phyloP scores from a whole-genome alignment of 2,329 filamentous ascomycete species.

The Lecanosticta acicola region DNA sequence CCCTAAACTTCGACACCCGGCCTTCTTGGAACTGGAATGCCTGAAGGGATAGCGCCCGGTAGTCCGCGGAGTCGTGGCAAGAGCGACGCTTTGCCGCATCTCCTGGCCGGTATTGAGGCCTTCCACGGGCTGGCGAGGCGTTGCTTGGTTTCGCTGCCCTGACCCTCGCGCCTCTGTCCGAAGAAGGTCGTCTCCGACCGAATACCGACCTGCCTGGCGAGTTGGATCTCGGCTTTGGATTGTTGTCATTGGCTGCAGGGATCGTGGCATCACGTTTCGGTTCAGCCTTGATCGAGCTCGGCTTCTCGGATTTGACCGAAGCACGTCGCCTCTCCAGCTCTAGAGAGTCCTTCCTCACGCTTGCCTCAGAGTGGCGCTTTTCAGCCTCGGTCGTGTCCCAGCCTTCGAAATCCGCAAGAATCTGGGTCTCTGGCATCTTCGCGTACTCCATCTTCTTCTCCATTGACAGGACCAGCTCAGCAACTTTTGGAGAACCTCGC shows the following conservation, averaged over 20 bases:
- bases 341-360: neutral
- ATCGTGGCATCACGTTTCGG: slow-evolving; percentile 9
- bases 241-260: neutral
- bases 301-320: neutral
- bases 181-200: no score
- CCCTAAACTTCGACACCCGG: slow-evolving; percentile 1
- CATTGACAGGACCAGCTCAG: neutral
- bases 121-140: slow-evolving; percentile 1
- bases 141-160: neutral
- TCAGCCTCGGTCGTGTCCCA: neutral
- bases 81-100: slow-evolving; percentile 15
- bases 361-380: neutral
- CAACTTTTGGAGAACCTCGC: neutral
- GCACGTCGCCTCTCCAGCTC: neutral
- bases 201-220: neutral
- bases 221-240: neutral
- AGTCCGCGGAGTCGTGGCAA: neutral
- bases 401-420: neutral
- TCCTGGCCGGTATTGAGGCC: slow-evolving; percentile 12
- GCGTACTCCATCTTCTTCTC: neutral
- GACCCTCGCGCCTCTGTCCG: no score
- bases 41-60: slow-evolving; percentile 1
- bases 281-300: neutral
- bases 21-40: neutral
- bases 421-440: neutral